These are phyloP conservation scores for Malus fusca DNA, from an alignment of 306 rosid genomes.

Conservation along the genomic window DNA sequence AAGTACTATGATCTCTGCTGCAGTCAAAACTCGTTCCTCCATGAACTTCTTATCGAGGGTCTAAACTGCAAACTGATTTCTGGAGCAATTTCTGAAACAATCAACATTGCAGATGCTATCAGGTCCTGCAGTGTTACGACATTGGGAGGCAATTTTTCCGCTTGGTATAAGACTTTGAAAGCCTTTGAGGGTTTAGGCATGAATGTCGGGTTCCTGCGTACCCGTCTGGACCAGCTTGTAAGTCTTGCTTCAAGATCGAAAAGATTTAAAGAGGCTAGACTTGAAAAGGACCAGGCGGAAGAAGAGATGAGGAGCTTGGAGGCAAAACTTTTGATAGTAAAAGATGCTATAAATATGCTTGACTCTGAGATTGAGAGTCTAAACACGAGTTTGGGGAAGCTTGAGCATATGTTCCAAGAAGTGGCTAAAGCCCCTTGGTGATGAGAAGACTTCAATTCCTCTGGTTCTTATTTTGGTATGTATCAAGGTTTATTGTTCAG, in stretches of 20 bases:
- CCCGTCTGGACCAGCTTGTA: conserved; percentile 24
- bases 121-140: conserved; percentile 35
- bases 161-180: conserved; percentile 40
- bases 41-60: conserved; percentile 30
- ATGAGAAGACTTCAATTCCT: neutral
- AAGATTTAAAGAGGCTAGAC: conserved; percentile 18
- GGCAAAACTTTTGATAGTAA: conserved; percentile 12
- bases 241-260: conserved; percentile 16
- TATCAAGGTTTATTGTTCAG: neutral
- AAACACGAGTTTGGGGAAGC: neutral
- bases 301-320: conserved; percentile 15
- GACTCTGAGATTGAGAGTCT: conserved; percentile 15
- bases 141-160: conserved; percentile 7
- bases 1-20: conserved; percentile 48
- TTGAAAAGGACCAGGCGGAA: conserved; percentile 10
- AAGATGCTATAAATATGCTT: conserved; percentile 12
- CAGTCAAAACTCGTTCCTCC: conserved; percentile 45
- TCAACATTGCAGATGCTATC: conserved; percentile 49
- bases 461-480: neutral
- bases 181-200: conserved; percentile 46
- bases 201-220: conserved; percentile 38
- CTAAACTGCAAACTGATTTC: conserved; percentile 39
- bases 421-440: conserved; percentile 43
- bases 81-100: conserved; percentile 43
- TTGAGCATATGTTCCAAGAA: conserved; percentile 27